Conservation (phyloP, 2,329 filamentous ascomycete genomes). For the Lecanosticta acicola region DNA sequence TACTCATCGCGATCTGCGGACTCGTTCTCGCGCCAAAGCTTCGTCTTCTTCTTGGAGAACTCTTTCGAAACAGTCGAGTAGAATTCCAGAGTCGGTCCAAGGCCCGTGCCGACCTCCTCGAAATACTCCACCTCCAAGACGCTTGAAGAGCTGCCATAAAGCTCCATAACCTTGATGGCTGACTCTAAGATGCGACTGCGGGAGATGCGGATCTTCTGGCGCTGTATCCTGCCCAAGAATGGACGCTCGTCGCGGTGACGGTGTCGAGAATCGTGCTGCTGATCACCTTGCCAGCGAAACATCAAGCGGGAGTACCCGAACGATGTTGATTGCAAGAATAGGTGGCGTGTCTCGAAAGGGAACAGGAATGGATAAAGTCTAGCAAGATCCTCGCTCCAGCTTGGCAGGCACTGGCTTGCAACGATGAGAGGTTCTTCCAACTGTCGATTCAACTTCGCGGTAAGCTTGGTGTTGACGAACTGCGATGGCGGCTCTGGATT, state of each 20-base stretch:
- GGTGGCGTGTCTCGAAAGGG: conserved; percentile 91
- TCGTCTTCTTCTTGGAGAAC: conserved; percentile 94
- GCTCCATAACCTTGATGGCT: conserved; percentile 96
- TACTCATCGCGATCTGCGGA: conserved; percentile 67
- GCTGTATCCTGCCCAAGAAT: conserved; percentile 83
- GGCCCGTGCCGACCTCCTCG: conserved; percentile 92
- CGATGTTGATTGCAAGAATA: conserved; percentile 95
- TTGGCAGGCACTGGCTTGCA: conserved; percentile 90
- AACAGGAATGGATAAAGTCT: conserved; percentile 94
- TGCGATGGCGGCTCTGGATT: conserved; percentile 81
- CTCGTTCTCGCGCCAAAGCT: conserved; percentile 92
- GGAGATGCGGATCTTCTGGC: conserved; percentile 97
- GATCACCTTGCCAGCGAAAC: conserved; percentile 92
- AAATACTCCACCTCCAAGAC: conserved; percentile 98
- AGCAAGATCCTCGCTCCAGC: conserved; percentile 92
- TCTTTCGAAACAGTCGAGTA: conserved; percentile 97
- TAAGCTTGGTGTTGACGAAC: conserved; percentile 98
- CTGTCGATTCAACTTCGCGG: conserved; percentile 93
- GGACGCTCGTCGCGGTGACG: conserved; percentile 81
- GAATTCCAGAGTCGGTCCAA: conserved; percentile 94
- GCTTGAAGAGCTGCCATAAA: conserved; percentile 94
- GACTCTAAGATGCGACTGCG: conserved; percentile 92
- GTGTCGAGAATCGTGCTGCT: conserved; percentile 73
- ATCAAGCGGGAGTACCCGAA: conserved; percentile 97
- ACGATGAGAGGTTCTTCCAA: conserved; percentile 95